A percentile compares a stretch with the other conserved stretches of the same genome.
phyloP scores from a whole-genome alignment of 371 early-diverging fungal genomes.

The Choanephora cucurbitarum region DNA sequence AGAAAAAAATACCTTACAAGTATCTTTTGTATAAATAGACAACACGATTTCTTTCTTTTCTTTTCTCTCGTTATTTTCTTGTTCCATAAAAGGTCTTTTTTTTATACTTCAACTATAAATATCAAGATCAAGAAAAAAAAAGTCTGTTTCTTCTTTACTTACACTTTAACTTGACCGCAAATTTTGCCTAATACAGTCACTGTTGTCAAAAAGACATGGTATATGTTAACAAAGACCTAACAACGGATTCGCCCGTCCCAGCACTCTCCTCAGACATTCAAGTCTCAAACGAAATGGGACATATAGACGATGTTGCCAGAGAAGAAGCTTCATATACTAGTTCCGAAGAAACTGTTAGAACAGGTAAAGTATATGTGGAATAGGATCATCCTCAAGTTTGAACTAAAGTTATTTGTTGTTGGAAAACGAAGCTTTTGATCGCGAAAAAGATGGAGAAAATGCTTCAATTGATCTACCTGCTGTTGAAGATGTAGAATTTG shows the following conservation, averaged over 20 bases:
- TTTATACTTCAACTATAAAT: too few relatives aligned
- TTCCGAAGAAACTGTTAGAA: slow-evolving; percentile 5
- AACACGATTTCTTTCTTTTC: too few relatives aligned
- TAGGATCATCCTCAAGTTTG: too few relatives aligned
- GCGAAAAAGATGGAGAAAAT: neutral
- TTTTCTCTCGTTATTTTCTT: too few relatives aligned
- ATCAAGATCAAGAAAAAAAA: neutral
- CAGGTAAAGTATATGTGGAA: neutral
- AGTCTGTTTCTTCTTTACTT: neutral
- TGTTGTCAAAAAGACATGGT: slow-evolving; percentile 5
- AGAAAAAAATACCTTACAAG: too few relatives aligned
- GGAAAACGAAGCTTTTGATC: neutral
- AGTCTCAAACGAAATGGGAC: neutral
- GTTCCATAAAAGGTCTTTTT: too few relatives aligned
- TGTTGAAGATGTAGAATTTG: slow-evolving; percentile 20
- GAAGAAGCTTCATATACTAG: neutral
- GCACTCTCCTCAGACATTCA: neutral
- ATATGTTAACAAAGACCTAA: slow-evolving; percentile 9
- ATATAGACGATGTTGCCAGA: neutral
- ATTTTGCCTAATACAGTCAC: neutral
- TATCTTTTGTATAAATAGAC: too few relatives aligned
- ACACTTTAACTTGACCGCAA: neutral
- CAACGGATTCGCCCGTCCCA: neutral
- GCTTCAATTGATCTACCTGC: neutral
- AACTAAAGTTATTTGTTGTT: neutral